phyloP scores from a whole-genome alignment of 176 grass and related monocot species.

The Pontederia paniculata region DNA sequence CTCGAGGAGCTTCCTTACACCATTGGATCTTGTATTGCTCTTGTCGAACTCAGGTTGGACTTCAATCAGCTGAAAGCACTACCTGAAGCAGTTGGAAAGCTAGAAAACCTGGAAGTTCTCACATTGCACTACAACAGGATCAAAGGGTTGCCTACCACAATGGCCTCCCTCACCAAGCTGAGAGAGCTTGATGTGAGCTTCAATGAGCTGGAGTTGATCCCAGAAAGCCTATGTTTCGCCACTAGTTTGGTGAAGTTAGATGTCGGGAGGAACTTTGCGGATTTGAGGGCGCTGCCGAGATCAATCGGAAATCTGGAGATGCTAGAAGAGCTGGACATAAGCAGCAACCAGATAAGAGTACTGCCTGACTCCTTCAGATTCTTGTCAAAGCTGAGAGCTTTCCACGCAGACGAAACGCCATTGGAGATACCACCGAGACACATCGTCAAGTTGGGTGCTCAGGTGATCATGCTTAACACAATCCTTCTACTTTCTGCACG shows the following conservation, averaged over 20 bases:
- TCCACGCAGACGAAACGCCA: slow-evolving; percentile 91
- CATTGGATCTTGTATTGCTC: slow-evolving; percentile 71
- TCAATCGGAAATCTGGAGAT: slow-evolving; percentile 95
- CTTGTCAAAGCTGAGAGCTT: slow-evolving; percentile 51
- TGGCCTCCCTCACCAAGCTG: slow-evolving; percentile 54
- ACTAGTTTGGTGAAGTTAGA: slow-evolving; percentile 73
- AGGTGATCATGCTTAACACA: slow-evolving; percentile 31
- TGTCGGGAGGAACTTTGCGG: slow-evolving; percentile 76
- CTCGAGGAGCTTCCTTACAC: slow-evolving; percentile 95
- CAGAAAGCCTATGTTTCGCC: slow-evolving; percentile 67
- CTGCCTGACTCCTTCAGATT: slow-evolving; percentile 71
- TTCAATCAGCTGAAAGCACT: slow-evolving; percentile 94
- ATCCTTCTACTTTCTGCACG: slow-evolving; percentile 7
- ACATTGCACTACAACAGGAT: slow-evolving; percentile 92
- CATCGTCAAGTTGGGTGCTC: slow-evolving; percentile 74
- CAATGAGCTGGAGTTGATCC: slow-evolving; percentile 74
- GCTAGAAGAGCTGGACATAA: slow-evolving; percentile 92
- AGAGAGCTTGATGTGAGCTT: slow-evolving; percentile 92
- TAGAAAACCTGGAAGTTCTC: slow-evolving; percentile 64
- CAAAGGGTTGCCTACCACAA: slow-evolving; percentile 85
- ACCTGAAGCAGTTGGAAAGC: slow-evolving; percentile 86
- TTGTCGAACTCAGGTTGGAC: slow-evolving; percentile 71
- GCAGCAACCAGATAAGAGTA: slow-evolving; percentile 79
- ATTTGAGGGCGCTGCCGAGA: slow-evolving; percentile 58
- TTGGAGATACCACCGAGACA: slow-evolving; percentile 74